Evolutionary conservation across 192 early-diverging fungal species (phyloP).

Genomic region (Anaeromyces robustus): DNA sequence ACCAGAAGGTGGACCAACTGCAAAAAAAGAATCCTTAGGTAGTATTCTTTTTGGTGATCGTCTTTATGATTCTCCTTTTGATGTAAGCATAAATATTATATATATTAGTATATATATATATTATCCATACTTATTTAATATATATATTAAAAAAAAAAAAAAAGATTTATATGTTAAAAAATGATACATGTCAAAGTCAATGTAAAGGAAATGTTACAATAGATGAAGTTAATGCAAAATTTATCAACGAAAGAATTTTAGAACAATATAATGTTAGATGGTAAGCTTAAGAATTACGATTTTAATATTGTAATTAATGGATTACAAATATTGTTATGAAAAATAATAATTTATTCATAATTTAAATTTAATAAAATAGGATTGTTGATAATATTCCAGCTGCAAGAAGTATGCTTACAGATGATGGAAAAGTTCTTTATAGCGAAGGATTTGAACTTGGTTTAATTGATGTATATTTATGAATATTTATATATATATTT

Average conservation of each 20-base stretch:
- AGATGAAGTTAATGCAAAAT: constrained; percentile 55
- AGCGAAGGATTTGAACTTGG: background rate
- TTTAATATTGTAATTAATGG: too few relatives aligned
- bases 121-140: too few relatives aligned
- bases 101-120: background rate
- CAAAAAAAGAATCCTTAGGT: constrained; percentile 64
- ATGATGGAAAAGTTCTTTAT: background rate
- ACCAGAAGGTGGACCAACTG: constrained; percentile 32
- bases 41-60: constrained; percentile 92
- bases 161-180: constrained; percentile 52
- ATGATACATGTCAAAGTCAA: constrained; percentile 39
- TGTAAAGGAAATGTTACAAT: constrained; percentile 35
- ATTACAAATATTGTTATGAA: too few relatives aligned
- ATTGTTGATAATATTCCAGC: constrained; percentile 86
- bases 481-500: too few relatives aligned
- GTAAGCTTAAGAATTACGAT: constrained; percentile 5
- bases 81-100: constrained; percentile 47
- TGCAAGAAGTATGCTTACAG: constrained; percentile 24
- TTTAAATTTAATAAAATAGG: too few relatives aligned
- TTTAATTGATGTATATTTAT: background rate
- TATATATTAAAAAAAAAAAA: background rate
- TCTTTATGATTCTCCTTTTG: constrained; percentile 64
- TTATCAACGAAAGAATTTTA: constrained; percentile 69
- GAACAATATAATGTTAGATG: constrained; percentile 67
- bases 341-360: too few relatives aligned